Conservation (phyloP, 2,329 filamentous ascomycete genomes). For the Sphaerulina vaccinii region DNA sequence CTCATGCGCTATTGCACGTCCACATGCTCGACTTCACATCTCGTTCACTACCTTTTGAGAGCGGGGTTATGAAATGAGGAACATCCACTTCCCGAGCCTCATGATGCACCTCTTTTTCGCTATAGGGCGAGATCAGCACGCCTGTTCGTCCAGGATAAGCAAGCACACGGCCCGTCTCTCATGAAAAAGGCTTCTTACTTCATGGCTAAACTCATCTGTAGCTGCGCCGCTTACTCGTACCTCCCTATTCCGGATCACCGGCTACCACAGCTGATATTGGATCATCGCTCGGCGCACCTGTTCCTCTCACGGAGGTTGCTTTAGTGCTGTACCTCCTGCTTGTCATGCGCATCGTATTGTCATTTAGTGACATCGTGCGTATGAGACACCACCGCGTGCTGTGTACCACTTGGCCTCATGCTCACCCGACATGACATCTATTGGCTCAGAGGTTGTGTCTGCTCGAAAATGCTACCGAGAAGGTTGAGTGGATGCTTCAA, state of each 20-base stretch:
- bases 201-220: background rate
- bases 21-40: background rate
- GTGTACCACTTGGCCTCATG: background rate
- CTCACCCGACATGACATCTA: background rate
- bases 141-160: background rate
- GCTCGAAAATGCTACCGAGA: background rate
- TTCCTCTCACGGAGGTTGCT: background rate
- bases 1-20: too few relatives aligned
- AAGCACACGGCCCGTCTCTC: background rate
- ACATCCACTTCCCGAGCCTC: background rate
- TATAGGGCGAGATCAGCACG: background rate
- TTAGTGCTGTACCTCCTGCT: background rate
- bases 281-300: background rate
- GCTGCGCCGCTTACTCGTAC: background rate
- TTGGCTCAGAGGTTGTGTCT: background rate
- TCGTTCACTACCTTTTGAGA: background rate
- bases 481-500: background rate
- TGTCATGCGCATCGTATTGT: background rate
- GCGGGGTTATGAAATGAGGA: slow-evolving; percentile 4
- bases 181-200: background rate
- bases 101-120: background rate
- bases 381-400: background rate
- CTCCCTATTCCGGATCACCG: background rate
- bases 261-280: background rate
- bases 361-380: background rate